Evolutionary conservation across 345 rosid species (phyloP), one percentile per base, ranked within the genome.

Genomic region (Abelmoschus esculentus): DNA sequence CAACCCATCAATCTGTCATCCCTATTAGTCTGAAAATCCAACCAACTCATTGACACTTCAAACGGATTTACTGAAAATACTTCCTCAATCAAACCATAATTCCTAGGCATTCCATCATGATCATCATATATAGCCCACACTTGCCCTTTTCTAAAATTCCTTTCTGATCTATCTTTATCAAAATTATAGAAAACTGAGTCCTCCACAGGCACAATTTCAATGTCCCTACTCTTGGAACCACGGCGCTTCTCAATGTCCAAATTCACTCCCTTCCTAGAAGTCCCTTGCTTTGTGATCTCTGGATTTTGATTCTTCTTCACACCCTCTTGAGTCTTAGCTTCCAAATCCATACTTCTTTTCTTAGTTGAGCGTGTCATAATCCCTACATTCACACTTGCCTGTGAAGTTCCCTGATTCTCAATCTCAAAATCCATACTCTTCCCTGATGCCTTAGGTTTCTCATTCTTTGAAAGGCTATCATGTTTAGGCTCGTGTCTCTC

Each of bases 1-100:
- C 77, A 80, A 77, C 76, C 54, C 52, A 75, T 74, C 79, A 82
- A 76, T 47, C 70, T 77, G 74, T 87, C 87, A 70, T 79, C 83
- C 36, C 73, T 83, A 69, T 77, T 76, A 72, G 61, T 75, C 65
- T 79, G 84, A 74, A 61, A 77, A 79, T 86, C 89, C 76, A 93
- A 77, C 96, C 92, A 84, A 75, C 84, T 85, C 70, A 91, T 71
- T 77, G 81, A 77, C 72, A 91, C 86, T 73, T 74, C 80, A 72
- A 93, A 91, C n/a, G 96, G 97, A 75, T 82, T 82, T 60, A 83
- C 47, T 8, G 93, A 84, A 75, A 84, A 64, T 54, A 89, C 90
- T 78, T 93, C 96, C 46, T 83, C 85, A 40, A 93, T 80, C 84
- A 93, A 76, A 76, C 92, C 83, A 79, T 93, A 93, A 74, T 72